phyloP scores from a whole-genome alignment of 768 basidiomycete species.

The Thelephora ganbajun region DNA sequence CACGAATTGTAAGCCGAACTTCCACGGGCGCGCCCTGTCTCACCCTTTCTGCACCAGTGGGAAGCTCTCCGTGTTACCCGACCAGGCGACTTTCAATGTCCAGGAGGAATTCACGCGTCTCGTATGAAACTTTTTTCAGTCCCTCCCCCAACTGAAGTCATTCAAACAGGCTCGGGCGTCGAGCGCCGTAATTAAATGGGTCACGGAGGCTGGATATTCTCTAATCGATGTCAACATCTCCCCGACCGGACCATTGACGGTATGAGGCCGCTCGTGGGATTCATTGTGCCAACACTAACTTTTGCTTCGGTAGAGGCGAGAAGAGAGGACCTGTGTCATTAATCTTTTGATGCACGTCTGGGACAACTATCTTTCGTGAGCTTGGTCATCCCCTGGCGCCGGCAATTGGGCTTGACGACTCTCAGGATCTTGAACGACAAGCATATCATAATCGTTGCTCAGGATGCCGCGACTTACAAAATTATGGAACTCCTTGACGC shows the following conservation, averaged over 20 bases:
- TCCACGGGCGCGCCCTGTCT: not conserved
- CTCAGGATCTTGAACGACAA: conserved; percentile 60
- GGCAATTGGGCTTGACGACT: not conserved
- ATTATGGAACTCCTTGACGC: conserved; percentile 61
- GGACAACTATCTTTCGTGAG: conserved; percentile 93
- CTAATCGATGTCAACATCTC: conserved; percentile 82
- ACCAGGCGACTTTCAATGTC: conserved; percentile 61
- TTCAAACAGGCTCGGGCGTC: conserved; percentile 69
- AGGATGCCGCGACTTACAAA: conserved; percentile 71
- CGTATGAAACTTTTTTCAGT: conserved; percentile 27
- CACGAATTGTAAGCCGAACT: conserved; percentile 77
- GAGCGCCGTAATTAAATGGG: conserved; percentile 68
- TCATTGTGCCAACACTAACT: not conserved
- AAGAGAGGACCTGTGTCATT: conserved; percentile 23
- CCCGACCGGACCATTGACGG: conserved; percentile 33
- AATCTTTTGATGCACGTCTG: conserved; percentile 76
- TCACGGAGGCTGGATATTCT: conserved; percentile 47
- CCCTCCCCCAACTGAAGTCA: conserved; percentile 1
- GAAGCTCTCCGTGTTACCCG: conserved; percentile 74
- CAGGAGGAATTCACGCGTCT: conserved; percentile 75
- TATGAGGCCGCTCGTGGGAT: not conserved
- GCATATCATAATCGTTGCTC: conserved; percentile 71
- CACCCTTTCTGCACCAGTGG: conserved; percentile 37
- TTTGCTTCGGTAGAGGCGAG: conserved; percentile 20
- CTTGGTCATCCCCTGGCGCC: not conserved